Percentiles rank a stretch among this genome's conserved stretches.
Conservation (phyloP, 176 grass and related monocot genomes). For the Rhynchospora tenuis region DNA sequence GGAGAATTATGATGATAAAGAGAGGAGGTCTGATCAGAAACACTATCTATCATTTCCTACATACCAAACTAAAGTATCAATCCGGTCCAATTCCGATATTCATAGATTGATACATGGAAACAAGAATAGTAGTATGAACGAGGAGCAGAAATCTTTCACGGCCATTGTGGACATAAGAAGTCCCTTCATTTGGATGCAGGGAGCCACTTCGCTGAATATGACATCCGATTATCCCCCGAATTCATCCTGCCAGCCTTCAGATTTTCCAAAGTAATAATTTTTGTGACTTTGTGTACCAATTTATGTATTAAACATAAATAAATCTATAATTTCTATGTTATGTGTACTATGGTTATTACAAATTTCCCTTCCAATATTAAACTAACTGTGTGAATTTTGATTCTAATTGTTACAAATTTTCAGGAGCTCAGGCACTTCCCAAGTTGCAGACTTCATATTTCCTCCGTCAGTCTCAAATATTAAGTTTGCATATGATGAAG, state of each 20-base stretch:
- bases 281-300: too few relatives aligned
- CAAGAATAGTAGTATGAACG: background rate
- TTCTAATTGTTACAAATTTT: background rate
- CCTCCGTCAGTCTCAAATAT: background rate
- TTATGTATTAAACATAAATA: background rate
- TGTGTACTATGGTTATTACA: too few relatives aligned
- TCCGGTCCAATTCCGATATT: background rate
- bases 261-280: background rate
- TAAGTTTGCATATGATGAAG: background rate
- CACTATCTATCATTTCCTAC: background rate
- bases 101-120: background rate
- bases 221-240: background rate
- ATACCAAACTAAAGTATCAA: background rate
- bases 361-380: too few relatives aligned
- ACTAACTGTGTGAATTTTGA: background rate
- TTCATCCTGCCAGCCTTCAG: background rate
- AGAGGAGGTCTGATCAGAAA: background rate
- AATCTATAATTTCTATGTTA: too few relatives aligned
- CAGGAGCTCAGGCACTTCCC: background rate
- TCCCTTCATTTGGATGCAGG: constrained; percentile 6
- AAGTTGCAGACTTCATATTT: background rate
- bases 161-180: constrained; percentile 7
- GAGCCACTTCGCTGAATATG: background rate
- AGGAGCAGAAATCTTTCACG: background rate
- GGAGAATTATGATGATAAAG: background rate